Percentiles rank a stretch among this genome's conserved stretches.
Evolutionary conservation across 345 rosid species (phyloP).

Genomic region (Lepidium aucheri): DNA sequence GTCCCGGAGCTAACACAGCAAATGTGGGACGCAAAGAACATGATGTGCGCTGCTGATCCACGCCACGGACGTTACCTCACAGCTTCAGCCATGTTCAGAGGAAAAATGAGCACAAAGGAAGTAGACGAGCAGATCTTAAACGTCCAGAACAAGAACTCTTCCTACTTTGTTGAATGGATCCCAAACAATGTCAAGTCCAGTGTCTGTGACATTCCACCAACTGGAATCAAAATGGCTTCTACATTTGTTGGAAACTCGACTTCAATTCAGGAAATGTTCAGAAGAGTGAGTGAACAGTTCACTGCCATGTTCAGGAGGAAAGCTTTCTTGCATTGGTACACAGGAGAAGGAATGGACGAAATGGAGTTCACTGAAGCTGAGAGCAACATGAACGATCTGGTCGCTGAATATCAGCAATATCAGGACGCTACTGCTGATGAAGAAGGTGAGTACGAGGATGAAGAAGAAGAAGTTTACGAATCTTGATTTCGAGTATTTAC

Average conservation of each 20-base stretch:
- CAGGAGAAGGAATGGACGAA: constrained; percentile 98
- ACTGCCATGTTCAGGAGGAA: constrained; percentile 96
- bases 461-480: constrained; percentile 35
- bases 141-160: constrained; percentile 96
- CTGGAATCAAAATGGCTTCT: constrained; percentile 37
- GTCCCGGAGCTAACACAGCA: constrained; percentile 54
- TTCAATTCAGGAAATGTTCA: constrained; percentile 93
- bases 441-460: constrained; percentile 74
- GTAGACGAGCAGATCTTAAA: constrained; percentile 93
- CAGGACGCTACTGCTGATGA: constrained; percentile 95
- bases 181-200: constrained; percentile 55
- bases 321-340: constrained; percentile 96
- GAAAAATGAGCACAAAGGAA: constrained; percentile 98
- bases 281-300: constrained; percentile 98
- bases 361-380: constrained; percentile 99
- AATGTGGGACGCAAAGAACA: constrained; percentile 96
- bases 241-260: constrained; percentile 71
- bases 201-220: constrained; percentile 45
- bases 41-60: constrained; percentile 99
- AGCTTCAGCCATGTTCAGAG: constrained; percentile 95
- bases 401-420: constrained; percentile 92
- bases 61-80: constrained; percentile 97
- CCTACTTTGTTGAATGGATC: constrained; percentile 96
- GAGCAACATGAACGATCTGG: constrained; percentile 96
- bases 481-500: constrained; percentile 5